A percentile compares a stretch with the other conserved stretches of the same genome.
Conservation (phyloP, 148 eudicot species). For the Silene latifolia region DNA sequence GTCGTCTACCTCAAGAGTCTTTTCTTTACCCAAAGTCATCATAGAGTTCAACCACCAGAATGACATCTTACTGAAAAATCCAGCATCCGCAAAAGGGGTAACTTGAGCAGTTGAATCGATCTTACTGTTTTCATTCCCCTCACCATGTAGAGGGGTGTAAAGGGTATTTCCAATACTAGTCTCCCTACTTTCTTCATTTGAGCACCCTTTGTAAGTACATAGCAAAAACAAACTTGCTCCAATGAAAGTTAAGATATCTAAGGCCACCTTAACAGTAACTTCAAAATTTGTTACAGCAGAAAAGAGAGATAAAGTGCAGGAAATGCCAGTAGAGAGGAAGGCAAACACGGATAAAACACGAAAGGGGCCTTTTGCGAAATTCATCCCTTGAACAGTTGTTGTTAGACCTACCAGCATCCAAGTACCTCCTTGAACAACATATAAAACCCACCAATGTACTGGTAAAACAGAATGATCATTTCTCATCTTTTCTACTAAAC, state of each 20-base stretch:
- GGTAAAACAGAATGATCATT: constrained; percentile 37
- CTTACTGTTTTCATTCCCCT: constrained; percentile 23
- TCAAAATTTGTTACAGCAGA: constrained; percentile 31
- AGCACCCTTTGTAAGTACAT: constrained; percentile 54
- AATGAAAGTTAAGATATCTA: constrained; percentile 46
- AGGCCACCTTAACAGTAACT: constrained; percentile 33
- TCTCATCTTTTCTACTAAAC: constrained; percentile 27
- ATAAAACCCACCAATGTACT: constrained; percentile 55
- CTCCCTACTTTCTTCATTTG: constrained; percentile 32
- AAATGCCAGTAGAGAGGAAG: constrained; percentile 15
- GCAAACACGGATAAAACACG: constrained; percentile 42
- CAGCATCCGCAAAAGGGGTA: constrained; percentile 53
- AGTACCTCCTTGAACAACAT: constrained; percentile 50
- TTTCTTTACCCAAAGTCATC: constrained; percentile 62
- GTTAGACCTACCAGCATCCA: constrained; percentile 52
- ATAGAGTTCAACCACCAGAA: constrained; percentile 83
- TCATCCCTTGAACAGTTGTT: constrained; percentile 42
- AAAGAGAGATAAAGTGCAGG: constrained; percentile 33
- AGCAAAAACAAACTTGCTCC: constrained; percentile 55
- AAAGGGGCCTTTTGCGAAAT: constrained; percentile 29
- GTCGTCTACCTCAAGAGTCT: constrained; percentile 59
- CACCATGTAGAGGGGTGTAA: constrained; percentile 43
- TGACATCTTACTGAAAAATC: constrained; percentile 45
- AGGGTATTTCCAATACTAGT: constrained; percentile 22
- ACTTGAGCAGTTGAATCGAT: constrained; percentile 21